Evolutionary conservation across 2,329 filamentous ascomycete genomes (phyloP).

Genomic region (Ophiostoma sp.): DNA sequence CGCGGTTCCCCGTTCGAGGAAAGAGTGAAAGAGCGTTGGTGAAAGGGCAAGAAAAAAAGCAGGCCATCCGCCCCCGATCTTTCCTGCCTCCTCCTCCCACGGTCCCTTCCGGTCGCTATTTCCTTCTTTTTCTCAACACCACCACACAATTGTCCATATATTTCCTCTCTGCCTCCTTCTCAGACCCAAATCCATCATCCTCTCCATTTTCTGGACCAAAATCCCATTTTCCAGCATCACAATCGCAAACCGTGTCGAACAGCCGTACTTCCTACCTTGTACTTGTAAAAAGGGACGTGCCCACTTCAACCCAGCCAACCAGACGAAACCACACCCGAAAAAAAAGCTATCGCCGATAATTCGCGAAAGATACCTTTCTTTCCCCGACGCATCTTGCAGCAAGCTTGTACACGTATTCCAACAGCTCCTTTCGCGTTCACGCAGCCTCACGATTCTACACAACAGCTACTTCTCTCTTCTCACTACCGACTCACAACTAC

Average conservation of each 20-base stretch:
- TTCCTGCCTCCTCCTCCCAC: conserved; percentile 16
- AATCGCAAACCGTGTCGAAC: background rate
- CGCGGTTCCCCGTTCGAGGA: background rate
- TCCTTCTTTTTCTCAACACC: background rate
- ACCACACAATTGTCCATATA: background rate
- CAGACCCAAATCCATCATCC: background rate
- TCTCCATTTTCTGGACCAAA: background rate
- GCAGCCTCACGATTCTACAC: background rate
- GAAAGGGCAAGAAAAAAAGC: background rate
- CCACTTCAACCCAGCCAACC: conserved; percentile 9
- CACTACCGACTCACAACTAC: background rate
- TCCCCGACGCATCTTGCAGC: background rate
- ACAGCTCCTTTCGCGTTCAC: background rate
- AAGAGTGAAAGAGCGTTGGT: background rate
- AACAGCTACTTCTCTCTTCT: background rate
- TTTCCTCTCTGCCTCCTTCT: background rate
- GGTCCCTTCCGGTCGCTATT: background rate
- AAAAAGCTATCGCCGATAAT: conserved; percentile 16
- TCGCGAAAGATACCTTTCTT: conserved; percentile 3
- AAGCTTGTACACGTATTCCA: conserved; percentile 8
- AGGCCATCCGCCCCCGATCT: background rate
- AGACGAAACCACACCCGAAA: conserved; percentile 6
- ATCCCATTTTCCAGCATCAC: background rate
- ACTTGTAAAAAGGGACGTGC: conserved; percentile 4
- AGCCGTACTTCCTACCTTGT: background rate